Percentiles rank a stretch among this genome's conserved stretches.
Conservation (phyloP, 768 basidiomycete genomes). For the Kwoniella europaea region DNA sequence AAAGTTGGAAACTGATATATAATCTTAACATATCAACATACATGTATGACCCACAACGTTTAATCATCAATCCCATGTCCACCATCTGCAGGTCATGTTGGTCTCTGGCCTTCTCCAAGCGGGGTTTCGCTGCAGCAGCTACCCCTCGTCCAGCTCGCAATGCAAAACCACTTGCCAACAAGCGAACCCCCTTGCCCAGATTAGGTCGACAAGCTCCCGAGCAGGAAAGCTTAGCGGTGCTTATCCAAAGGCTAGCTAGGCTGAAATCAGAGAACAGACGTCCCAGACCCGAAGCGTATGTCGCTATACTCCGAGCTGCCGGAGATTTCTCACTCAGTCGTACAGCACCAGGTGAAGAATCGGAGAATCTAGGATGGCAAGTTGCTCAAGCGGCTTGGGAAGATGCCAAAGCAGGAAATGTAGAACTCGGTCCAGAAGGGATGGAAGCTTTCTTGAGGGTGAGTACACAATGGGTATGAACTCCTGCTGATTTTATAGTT, state of each 20-base stretch:
- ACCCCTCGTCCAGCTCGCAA: neutral
- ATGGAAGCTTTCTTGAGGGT: slow-evolving; percentile 71
- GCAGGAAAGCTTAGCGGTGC: slow-evolving; percentile 16
- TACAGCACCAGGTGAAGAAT: slow-evolving; percentile 11
- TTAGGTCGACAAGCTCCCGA: slow-evolving; percentile 16
- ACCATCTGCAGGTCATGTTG: slow-evolving; percentile 12
- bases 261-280: slow-evolving; percentile 23
- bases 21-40: neutral
- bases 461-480: slow-evolving; percentile 28
- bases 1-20: neutral
- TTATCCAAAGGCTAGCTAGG: slow-evolving; percentile 22
- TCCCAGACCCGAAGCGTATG: slow-evolving; percentile 36
- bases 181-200: slow-evolving; percentile 17
- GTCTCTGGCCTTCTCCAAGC: neutral
- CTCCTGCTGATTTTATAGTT: slow-evolving; percentile 49
- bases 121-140: neutral
- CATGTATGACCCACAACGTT: neutral
- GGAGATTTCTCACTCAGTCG: slow-evolving; percentile 30
- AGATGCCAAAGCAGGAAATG: slow-evolving; percentile 37
- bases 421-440: slow-evolving; percentile 58
- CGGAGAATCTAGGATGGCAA: slow-evolving; percentile 28
- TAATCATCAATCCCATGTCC: neutral
- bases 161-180: neutral
- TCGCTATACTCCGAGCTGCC: slow-evolving; percentile 35
- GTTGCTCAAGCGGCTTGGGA: slow-evolving; percentile 37